Evolutionary conservation across 192 early-diverging fungal genomes (phyloP).

Genomic region (Backusella liffmaniae): DNA sequence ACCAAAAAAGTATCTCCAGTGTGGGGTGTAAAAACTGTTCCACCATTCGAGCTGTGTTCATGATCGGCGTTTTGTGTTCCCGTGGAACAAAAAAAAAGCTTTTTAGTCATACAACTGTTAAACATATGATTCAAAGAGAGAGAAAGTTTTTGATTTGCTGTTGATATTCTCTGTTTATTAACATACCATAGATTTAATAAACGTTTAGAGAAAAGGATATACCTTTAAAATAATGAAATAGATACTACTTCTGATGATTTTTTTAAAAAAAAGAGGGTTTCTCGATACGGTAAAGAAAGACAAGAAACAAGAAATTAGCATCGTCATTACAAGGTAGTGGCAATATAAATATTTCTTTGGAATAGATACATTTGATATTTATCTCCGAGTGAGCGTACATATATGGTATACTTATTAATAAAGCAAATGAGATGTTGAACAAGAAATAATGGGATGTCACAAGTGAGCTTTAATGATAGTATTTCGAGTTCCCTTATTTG

Average conservation of each 20-base stretch:
- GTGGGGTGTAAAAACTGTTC: background rate
- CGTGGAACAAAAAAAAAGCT: background rate
- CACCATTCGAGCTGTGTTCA: background rate
- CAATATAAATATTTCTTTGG: background rate
- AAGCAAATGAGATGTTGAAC: background rate
- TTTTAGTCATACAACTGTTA: conserved; percentile 1
- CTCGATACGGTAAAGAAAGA: background rate
- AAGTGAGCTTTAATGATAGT: background rate
- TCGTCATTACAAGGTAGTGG: background rate
- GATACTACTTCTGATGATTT: background rate
- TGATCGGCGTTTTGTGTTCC: background rate
- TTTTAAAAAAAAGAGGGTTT: background rate
- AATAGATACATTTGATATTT: background rate
- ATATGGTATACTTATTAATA: background rate
- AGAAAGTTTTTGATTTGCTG: background rate
- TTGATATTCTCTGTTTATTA: background rate
- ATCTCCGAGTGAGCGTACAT: background rate
- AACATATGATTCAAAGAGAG: background rate
- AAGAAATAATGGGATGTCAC: background rate
- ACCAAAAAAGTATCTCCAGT: background rate
- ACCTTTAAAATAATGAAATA: background rate
- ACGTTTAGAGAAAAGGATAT: background rate
- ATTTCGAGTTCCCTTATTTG: background rate
- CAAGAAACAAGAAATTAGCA: background rate
- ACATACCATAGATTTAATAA: background rate